phyloP scores from a whole-genome alignment of 202 grass and related monocot species.

The Eragrostis tef region DNA sequence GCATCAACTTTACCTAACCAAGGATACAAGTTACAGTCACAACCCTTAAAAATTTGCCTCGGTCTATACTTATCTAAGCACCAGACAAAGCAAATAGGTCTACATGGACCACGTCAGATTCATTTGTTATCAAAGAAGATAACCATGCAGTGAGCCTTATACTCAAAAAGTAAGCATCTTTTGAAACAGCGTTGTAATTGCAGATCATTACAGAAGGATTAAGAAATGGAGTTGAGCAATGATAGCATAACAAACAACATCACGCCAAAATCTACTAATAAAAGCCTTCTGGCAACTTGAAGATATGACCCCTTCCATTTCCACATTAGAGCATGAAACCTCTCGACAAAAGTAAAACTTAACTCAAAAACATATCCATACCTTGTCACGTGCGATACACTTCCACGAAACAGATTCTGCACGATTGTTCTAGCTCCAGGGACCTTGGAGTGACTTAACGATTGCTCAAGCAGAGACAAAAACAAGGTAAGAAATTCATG shows the following conservation, averaged over 20 bases:
- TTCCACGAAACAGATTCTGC: slow-evolving; percentile 85
- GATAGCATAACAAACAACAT: slow-evolving; percentile 11
- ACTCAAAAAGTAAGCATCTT: slow-evolving; percentile 18
- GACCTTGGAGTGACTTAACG: slow-evolving; percentile 82
- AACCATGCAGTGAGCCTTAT: not conserved
- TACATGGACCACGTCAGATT: not conserved
- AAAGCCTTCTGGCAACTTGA: slow-evolving; percentile 11
- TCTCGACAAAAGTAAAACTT: not conserved
- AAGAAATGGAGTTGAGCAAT: not conserved
- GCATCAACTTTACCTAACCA: slow-evolving; percentile 1
- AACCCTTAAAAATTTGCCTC: slow-evolving; percentile 1
- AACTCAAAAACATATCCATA: slow-evolving; percentile 44
- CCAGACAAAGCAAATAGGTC: slow-evolving; percentile 22
- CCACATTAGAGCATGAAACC: slow-evolving; percentile 15
- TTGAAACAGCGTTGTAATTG: not conserved
- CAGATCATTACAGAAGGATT: slow-evolving; percentile 10
- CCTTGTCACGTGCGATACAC: slow-evolving; percentile 86
- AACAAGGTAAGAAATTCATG: slow-evolving; percentile 98
- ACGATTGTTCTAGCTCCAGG: slow-evolving; percentile 70
- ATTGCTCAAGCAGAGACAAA: slow-evolving; percentile 86
- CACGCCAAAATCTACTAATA: not conserved
- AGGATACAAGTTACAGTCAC: slow-evolving; percentile 13
- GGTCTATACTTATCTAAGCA: slow-evolving; percentile 23
- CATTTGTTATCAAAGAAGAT: slow-evolving; percentile 30
- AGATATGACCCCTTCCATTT: slow-evolving; percentile 3